Evolutionary conservation across 164 flowering plant species (phyloP).

Genomic region (Dillenia suffruticosa): DNA sequence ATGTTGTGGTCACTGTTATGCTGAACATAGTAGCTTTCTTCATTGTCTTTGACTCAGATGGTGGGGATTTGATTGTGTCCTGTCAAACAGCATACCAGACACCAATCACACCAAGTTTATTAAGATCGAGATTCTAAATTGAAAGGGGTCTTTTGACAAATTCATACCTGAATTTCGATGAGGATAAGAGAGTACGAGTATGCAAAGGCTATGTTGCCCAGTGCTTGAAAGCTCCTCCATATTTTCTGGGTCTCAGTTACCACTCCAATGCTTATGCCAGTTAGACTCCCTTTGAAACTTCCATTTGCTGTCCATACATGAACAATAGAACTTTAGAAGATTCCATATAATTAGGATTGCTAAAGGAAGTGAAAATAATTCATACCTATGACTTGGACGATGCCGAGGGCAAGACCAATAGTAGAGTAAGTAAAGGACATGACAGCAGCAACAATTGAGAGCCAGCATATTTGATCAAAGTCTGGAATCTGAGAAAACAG

Average conservation of each 20-base stretch:
- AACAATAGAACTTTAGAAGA: not conserved
- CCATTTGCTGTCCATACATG: constrained; percentile 23
- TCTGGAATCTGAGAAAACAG: constrained; percentile 51
- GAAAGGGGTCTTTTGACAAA: not conserved
- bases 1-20: constrained; percentile 40
- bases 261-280: constrained; percentile 52
- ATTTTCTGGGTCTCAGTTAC: constrained; percentile 47
- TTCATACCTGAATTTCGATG: constrained; percentile 60
- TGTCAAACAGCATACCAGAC: constrained; percentile 7
- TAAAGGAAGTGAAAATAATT: not conserved
- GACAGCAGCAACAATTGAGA: constrained; percentile 57
- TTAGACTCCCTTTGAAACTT: constrained; percentile 43
- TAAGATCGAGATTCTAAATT: no score
- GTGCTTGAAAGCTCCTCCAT: constrained; percentile 72
- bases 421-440: constrained; percentile 65
- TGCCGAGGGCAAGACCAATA: constrained; percentile 50
- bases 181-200: constrained; percentile 59
- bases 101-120: not conserved
- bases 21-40: constrained; percentile 43
- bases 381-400: constrained; percentile 45
- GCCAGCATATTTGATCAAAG: constrained; percentile 60
- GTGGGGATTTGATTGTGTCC: constrained; percentile 59
- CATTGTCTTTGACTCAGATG: constrained; percentile 58
- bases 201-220: constrained; percentile 71
- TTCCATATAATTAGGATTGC: not conserved